A percentile compares a stretch with the other conserved stretches of the same genome.
Evolutionary conservation across 2,329 filamentous ascomycete genomes (phyloP).

Genomic region (Elsinoe australis): DNA sequence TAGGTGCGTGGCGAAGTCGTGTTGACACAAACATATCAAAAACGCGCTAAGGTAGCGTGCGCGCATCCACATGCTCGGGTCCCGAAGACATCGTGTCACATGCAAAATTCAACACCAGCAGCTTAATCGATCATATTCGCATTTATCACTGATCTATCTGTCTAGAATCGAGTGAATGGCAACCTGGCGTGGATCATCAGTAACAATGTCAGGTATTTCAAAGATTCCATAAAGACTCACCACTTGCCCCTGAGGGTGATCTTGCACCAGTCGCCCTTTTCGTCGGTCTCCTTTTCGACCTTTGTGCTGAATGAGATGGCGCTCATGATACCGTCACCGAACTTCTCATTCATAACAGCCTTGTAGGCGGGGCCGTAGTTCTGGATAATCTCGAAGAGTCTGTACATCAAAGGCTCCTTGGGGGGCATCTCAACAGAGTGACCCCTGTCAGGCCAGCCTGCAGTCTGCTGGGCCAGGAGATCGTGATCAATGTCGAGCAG

Average conservation of each 20-base stretch:
- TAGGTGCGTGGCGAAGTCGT: neutral
- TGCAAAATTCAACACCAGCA: conserved; percentile 7
- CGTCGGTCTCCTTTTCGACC: conserved; percentile 88
- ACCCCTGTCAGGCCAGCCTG: conserved; percentile 73
- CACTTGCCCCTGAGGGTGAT: conserved; percentile 80
- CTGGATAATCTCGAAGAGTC: conserved; percentile 88
- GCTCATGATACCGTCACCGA: conserved; percentile 79
- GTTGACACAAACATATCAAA: neutral
- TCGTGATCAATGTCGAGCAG: conserved; percentile 55
- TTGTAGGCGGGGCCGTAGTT: conserved; percentile 97
- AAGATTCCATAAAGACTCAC: conserved; percentile 44
- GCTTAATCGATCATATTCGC: neutral
- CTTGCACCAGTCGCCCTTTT: conserved; percentile 75
- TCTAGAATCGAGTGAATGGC: conserved; percentile 43
- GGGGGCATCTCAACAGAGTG: conserved; percentile 74
- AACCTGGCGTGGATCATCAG: conserved; percentile 35
- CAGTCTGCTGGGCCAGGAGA: conserved; percentile 54
- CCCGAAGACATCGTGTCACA: neutral
- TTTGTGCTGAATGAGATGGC: conserved; percentile 86
- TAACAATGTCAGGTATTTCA: too few relatives aligned
- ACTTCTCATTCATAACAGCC: conserved; percentile 89
- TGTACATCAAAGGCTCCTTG: conserved; percentile 78
- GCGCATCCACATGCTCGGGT: neutral
- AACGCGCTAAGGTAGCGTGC: neutral
- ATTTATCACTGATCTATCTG: neutral